Percentiles rank a stretch among this genome's conserved stretches.
Evolutionary conservation across 1,284 basidiomycete genomes (phyloP).

Genomic region (Melampsora americana): DNA sequence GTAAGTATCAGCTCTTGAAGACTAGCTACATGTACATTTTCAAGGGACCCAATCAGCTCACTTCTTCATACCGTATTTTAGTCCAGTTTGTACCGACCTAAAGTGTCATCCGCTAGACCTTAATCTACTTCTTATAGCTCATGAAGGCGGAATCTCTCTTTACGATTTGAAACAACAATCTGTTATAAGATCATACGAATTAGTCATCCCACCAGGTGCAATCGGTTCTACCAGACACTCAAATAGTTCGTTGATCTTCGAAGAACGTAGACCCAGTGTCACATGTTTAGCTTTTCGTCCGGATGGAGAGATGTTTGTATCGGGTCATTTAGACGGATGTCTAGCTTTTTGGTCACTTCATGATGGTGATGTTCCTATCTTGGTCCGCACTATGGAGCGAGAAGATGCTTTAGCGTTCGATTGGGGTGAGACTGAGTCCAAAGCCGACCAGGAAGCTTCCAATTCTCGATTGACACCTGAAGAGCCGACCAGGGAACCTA

Average conservation of each 20-base stretch:
- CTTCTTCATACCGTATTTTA: conserved; percentile 11
- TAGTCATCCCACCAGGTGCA: conserved; percentile 69
- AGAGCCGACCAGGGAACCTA: conserved; percentile 64
- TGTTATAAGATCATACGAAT: conserved; percentile 65
- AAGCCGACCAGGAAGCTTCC: conserved; percentile 52
- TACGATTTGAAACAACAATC: conserved; percentile 66
- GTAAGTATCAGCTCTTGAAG: conserved; percentile 46
- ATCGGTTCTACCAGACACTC: conserved; percentile 70
- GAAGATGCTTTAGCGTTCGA: conserved; percentile 58
- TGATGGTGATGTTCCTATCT: conserved; percentile 74
- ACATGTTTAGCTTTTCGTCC: conserved; percentile 69
- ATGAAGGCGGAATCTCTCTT: conserved; percentile 72
- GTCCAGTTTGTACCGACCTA: conserved; percentile 63
- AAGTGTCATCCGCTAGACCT: conserved; percentile 75
- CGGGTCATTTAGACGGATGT: conserved; percentile 78
- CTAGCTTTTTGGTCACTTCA: conserved; percentile 81
- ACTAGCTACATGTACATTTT: conserved; percentile 47
- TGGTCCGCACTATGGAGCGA: conserved; percentile 67
- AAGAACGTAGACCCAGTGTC: conserved; percentile 68
- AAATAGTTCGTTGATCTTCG: conserved; percentile 61
- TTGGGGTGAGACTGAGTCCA: conserved; percentile 55
- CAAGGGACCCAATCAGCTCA: neutral
- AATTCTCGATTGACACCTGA: conserved; percentile 46
- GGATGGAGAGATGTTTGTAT: conserved; percentile 61
- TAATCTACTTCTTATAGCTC: conserved; percentile 74